These are phyloP conservation scores for Pachyrhizus erosus DNA, from an alignment of 306 rosid species.

Conservation along the genomic window DNA sequence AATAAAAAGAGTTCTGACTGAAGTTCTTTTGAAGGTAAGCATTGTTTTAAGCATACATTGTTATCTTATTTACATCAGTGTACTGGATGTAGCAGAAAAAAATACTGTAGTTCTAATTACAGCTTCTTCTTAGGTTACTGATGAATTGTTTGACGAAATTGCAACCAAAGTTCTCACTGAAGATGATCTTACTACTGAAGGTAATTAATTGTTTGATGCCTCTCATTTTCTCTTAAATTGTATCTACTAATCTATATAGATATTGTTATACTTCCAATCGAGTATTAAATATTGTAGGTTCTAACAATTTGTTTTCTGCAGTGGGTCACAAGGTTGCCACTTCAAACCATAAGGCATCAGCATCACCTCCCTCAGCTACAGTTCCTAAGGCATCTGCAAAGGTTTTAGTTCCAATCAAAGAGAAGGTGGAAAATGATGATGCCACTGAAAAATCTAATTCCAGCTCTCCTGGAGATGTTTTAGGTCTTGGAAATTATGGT, in stretches of 20 bases:
- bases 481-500: constrained; percentile 97
- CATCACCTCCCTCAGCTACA: constrained; percentile 55
- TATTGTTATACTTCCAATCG: constrained; percentile 4
- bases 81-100: constrained; percentile 34
- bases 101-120: constrained; percentile 41
- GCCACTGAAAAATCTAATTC: constrained; percentile 65
- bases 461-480: constrained; percentile 79
- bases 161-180: constrained; percentile 86
- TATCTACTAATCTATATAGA: background rate
- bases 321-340: constrained; percentile 51
- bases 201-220: constrained; percentile 47
- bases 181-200: constrained; percentile 74
- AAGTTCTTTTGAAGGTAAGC: constrained; percentile 87
- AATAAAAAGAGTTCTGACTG: constrained; percentile 89
- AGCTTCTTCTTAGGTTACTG: constrained; percentile 78
- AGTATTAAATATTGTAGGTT: constrained; percentile 6
- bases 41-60: constrained; percentile 24
- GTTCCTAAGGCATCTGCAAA: constrained; percentile 73
- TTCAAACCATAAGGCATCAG: constrained; percentile 61
- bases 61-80: constrained; percentile 24
- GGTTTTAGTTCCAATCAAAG: constrained; percentile 66
- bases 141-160: constrained; percentile 93
- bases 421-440: constrained; percentile 61
- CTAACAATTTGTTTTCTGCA: constrained; percentile 46
- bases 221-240: constrained; percentile 22